Evolutionary conservation across 805 yeast species (phyloP), one percentile per base, ranked within the genome.

Genomic region (Wickerhamomyces ciferrii): DNA sequence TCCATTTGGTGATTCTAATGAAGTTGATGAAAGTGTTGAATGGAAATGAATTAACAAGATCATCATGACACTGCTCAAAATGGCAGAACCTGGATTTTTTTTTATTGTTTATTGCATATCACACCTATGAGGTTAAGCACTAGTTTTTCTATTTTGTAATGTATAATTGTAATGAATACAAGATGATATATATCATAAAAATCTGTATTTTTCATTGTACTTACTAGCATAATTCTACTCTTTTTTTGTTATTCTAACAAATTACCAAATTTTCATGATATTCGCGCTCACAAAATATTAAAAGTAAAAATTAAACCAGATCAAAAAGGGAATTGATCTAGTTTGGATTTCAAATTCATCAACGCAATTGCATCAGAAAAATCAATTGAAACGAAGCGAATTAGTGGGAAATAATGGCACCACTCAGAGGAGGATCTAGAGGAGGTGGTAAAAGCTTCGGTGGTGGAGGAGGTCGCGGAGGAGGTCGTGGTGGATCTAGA

Each of bases 1-100:
- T 55, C 84, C 84, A 13, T 79, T 79, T 54, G 81, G 74, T n/a
- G 84, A 79, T 49, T 61, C 68, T 20, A 66, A 75, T 50, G 68
- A 61, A 19, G 61, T 59, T 5, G 60, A 58, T 15, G 60, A 55
- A 27, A 43, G 45, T 39, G 58, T 50, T 11, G 58, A 51, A 2
- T 58, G 60, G 60, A 55, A 48, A 32, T 57, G 29, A 41, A 35
- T 9, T 27, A 35, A n/a, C 5, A n/a, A n/a, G n/a, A n/a, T n/a
- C n/a, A n/a, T n/a, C 20, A n/a, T 29, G 25, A 6, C 25, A 23
- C 25, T 23, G 25, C 8, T 8, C 25, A 23, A 23, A 27, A 27
- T 27, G 31, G 31, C 15, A 27, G 31, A n/a, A n/a, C n/a, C n/a
- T n/a, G n/a, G n/a, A 27, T 27, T 7, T 7, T 27, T 27, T 11